Base-by-base conservation (phyloP, 2,329 filamentous ascomycete genomes). In the Juglanconis juglandina region DNA sequence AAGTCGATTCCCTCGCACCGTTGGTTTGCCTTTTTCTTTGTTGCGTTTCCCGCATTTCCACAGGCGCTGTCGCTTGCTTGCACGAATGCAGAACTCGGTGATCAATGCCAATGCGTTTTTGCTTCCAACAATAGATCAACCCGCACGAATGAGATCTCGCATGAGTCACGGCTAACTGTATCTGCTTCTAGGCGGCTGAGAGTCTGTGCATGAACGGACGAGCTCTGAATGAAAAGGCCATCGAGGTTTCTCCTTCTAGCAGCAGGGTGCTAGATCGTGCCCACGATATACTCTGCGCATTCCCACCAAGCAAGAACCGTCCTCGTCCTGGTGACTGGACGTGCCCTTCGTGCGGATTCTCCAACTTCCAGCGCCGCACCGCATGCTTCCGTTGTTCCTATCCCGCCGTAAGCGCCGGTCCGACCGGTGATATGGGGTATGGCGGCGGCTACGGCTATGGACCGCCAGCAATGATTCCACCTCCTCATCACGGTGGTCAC, bases 341-440 rank as follows among this genome's bases (percentile, higher is more conserved):
- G 62, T 99, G 95, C 81, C 95, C 95, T 50, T 97, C 93, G 56
- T 99, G 95, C 72, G 95, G 95, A 63, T 99, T 99, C 80, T 97
- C 92, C 70, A 99, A 99, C 83, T 99, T 99, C 81, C 95, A 99
- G 78, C 91, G 95, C 70, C 91, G 95, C 68, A 98, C 95, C 17
- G 95, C 94, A 56, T 99, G 95, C 77, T 99, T 99, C 89, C 90
- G 95, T 69, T 99, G 95, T 81, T 97, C 93, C 1, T 99, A 96
- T 86, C 94, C 95, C n/a, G 94, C 95, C 33, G 92, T 96, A 75
- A 89, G 89, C 64, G 87, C 89, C 41, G 89, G 87, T 14, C 90
- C 89, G 41, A 85, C 84, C 46, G 83, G 81, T 58, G 90, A 92
- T 69, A 79, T 80, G 73, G 75, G 73, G 42, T 75, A 86, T 14